Base-by-base conservation (phyloP, 1,139 yeast genomes). In the Saccharomyces hybrid region DNA sequence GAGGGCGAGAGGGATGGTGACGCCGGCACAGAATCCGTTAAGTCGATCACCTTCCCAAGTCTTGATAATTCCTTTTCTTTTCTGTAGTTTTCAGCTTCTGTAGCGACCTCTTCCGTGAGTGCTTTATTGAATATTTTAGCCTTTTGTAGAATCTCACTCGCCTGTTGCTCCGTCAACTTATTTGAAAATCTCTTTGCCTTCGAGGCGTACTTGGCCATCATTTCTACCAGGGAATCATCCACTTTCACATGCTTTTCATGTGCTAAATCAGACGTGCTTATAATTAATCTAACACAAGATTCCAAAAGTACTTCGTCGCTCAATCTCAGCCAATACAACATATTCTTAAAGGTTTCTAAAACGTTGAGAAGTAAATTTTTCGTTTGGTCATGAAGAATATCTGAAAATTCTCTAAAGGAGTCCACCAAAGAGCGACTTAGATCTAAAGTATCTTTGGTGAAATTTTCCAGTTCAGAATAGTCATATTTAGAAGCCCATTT, bases 371-470 rank as follows among this genome's bases (percentile, higher is more conserved):
- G 72, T 46, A 78, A 62, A 42, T 72, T 72, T 31, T 44, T 51
- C 9, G 63, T 60, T 1, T 65, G 57, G 13, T 73, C 73, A 32
- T 72, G 61, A 5, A 76, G 62, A 27, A 73, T 65, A 47, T 73
- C 77, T 7, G 74, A 78, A 49, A 88, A 73, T 9, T 79, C 72
- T 55, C 86, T 75, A 63, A 80, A 86, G 2, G 91, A 82, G 56
- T 80, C 84, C 20, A 91, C 70, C 47, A 91, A 72, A 2, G 77
- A 72, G 59, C 84, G 84, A 61, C 96, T 85, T 51, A 88, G 76
- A 61, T 91, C 97, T 53, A 90, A 75, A 0, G 89, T 84, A 68
- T 90, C 97, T 67, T 96, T 81, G 16, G 97, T 88, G 62, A 89
- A 90, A 58, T 88, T 95, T 51, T 86, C 78, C 66, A 88, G 75